Base-by-base conservation (phyloP, 106 monocot genomes). In the Platanthera guangdongensis region DNA sequence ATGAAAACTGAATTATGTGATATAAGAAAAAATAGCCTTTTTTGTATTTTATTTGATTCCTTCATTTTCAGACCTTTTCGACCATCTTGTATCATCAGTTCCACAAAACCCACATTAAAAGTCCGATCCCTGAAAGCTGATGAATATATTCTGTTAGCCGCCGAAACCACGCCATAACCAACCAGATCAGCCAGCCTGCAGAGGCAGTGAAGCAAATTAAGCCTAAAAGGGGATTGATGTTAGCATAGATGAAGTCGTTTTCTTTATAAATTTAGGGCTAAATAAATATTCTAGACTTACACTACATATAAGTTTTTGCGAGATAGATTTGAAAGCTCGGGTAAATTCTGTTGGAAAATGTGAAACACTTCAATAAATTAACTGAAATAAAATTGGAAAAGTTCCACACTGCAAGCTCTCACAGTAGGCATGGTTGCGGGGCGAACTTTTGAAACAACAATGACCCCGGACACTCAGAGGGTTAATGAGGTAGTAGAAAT, bases 91-190 rank as follows among this genome's bases (percentile, higher is more conserved):
- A 90, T 76, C 90, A 94, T 76, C 81, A 90, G 51, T 9, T 88
- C 85, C 18, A 88, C 30, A 21, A 94, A 65, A 12, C 60, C 22
- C 13, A 81, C 80, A 21, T 85, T 74, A 76, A 85, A 83, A 74
- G 78, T 87, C 4, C 94, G 82, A 50, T 85, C 90, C 30, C 45
- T 83, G 62, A 94, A 94, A 51, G 88, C 80, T 73, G 74, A 72
- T 51, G 75, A 73, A 80, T 77, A 90, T 49, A 80, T 77, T 73
- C 67, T 77, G 71, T 82, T 88, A 47, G 87, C 87, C 47, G 94
- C 94, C 81, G 85, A 57, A 53, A 86, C 86, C 65, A 94, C 94
- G 51, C 88, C 94, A 87, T 94, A 94, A 63, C 94, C 94, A 81
- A 88, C 79, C 80, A 94, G 12, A 83, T 94, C 94, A 77, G 86